Evolutionary conservation across 1,139 yeast species (phyloP).

Genomic region (Kluyveromyces sp.): DNA sequence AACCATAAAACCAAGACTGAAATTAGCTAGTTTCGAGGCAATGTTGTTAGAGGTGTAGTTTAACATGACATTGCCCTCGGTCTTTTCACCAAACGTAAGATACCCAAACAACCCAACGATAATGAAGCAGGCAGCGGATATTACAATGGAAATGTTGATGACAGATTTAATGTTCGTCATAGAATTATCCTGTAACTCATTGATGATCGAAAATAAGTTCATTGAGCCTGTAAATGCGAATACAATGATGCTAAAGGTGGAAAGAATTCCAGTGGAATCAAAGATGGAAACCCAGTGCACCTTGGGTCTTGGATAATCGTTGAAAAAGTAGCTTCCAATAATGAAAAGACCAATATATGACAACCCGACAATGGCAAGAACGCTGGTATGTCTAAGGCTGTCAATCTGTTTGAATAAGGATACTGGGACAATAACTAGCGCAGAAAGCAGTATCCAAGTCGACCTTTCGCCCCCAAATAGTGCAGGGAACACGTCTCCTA

Average conservation of each 20-base stretch:
- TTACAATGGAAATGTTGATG: slow-evolving; percentile 46
- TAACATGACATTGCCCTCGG: slow-evolving; percentile 75
- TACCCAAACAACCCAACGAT: slow-evolving; percentile 80
- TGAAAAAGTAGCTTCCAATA: slow-evolving; percentile 46
- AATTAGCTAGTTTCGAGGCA: slow-evolving; percentile 52
- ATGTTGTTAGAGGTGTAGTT: slow-evolving; percentile 40
- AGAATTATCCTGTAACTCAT: slow-evolving; percentile 62
- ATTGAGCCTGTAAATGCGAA: slow-evolving; percentile 96
- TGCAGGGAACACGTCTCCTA: slow-evolving; percentile 85
- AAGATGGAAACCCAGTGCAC: slow-evolving; percentile 50
- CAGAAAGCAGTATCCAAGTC: slow-evolving; percentile 61
- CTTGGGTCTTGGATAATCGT: slow-evolving; percentile 23
- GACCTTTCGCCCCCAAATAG: slow-evolving; percentile 39
- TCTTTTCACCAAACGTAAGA: slow-evolving; percentile 72
- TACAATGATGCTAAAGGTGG: slow-evolving; percentile 83
- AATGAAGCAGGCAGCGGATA: slow-evolving; percentile 54
- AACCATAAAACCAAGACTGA: slow-evolving; percentile 75
- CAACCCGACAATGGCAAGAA: slow-evolving; percentile 77
- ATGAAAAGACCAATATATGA: slow-evolving; percentile 74
- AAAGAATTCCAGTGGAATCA: slow-evolving; percentile 52
- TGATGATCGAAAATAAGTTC: slow-evolving; percentile 83
- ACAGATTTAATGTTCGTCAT: slow-evolving; percentile 46
- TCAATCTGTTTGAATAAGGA: slow-evolving; percentile 70
- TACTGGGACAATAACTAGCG: slow-evolving; percentile 64
- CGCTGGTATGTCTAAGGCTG: slow-evolving; percentile 76